phyloP scores from a whole-genome alignment of 805 yeast species.

The Candida palmyrensis region DNA sequence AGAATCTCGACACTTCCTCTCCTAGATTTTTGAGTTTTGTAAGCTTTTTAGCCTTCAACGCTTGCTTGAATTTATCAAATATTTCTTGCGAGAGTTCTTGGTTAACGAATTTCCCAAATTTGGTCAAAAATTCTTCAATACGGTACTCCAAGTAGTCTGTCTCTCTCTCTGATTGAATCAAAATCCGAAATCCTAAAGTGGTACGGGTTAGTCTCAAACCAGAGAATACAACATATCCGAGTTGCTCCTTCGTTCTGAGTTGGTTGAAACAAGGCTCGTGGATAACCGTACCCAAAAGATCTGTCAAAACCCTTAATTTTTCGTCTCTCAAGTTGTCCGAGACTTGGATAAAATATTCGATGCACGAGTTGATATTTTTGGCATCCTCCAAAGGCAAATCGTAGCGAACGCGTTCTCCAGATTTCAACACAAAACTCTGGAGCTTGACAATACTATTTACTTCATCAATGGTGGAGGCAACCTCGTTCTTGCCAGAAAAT shows the following conservation, averaged over 20 bases:
- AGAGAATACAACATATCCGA: constrained; percentile 91
- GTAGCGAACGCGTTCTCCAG: constrained; percentile 36
- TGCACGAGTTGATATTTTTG: constrained; percentile 75
- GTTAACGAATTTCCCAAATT: constrained; percentile 41
- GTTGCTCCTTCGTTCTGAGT: constrained; percentile 88
- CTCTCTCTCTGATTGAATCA: constrained; percentile 80
- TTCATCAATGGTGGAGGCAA: constrained; percentile 28
- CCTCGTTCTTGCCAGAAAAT: not conserved
- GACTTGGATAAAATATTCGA: constrained; percentile 71
- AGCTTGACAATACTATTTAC: constrained; percentile 14
- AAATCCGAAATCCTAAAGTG: constrained; percentile 63
- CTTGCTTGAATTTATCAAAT: constrained; percentile 62
- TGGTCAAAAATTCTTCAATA: constrained; percentile 59
- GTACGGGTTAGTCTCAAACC: constrained; percentile 67
- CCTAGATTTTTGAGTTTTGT: constrained; percentile 72
- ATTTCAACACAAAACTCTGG: constrained; percentile 34
- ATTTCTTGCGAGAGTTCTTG: constrained; percentile 53
- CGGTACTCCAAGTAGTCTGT: constrained; percentile 72
- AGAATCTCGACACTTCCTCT: constrained; percentile 68
- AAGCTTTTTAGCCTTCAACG: constrained; percentile 59
- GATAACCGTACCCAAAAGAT: constrained; percentile 64
- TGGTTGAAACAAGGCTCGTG: constrained; percentile 88
- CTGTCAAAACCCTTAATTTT: constrained; percentile 45
- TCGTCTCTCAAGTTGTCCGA: constrained; percentile 31
- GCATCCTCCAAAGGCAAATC: constrained; percentile 54